These are phyloP conservation scores for Dimocarpus longan DNA, from an alignment of 345 rosid genomes.

Conservation along the genomic window DNA sequence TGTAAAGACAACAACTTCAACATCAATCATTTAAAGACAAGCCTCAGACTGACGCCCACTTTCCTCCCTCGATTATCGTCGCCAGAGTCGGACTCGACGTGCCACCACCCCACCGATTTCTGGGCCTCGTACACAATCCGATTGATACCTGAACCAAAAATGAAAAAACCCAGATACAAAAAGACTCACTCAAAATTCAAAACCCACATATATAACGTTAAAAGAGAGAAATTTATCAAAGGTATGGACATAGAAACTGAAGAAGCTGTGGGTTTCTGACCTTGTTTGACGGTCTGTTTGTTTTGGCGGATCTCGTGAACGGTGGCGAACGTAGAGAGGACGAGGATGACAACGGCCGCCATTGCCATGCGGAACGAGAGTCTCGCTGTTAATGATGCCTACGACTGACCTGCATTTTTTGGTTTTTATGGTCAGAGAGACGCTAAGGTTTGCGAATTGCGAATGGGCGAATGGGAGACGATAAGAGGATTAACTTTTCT, in stretches of 20 bases:
- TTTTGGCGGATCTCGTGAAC: conserved; percentile 81
- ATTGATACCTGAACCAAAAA: conserved; percentile 49
- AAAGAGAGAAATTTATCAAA: background rate
- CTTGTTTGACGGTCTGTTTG: conserved; percentile 81
- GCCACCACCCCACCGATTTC: conserved; percentile 78
- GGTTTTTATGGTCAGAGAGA: no score
- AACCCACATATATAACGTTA: background rate
- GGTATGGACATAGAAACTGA: background rate
- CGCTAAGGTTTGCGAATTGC: no score
- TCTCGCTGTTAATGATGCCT: conserved; percentile 35
- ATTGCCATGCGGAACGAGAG: conserved; percentile 45
- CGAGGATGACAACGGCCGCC: conserved; percentile 43
- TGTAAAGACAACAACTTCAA: background rate
- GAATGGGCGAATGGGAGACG: no score
- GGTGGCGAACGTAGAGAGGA: conserved; percentile 90
- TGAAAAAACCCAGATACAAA: background rate
- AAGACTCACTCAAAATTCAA: background rate
- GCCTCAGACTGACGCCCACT: conserved; percentile 38
- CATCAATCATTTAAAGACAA: conserved; percentile 24
- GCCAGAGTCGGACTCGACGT: conserved; percentile 65
- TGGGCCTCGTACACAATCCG: conserved; percentile 73
- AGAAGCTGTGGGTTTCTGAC: conserved; percentile 12
- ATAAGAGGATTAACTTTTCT: no score
- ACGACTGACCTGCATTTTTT: no score
- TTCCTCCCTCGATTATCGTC: conserved; percentile 26